phyloP scores from a whole-genome alignment of 2,329 filamentous ascomycete genomes.

The Diaporthe batatas region DNA sequence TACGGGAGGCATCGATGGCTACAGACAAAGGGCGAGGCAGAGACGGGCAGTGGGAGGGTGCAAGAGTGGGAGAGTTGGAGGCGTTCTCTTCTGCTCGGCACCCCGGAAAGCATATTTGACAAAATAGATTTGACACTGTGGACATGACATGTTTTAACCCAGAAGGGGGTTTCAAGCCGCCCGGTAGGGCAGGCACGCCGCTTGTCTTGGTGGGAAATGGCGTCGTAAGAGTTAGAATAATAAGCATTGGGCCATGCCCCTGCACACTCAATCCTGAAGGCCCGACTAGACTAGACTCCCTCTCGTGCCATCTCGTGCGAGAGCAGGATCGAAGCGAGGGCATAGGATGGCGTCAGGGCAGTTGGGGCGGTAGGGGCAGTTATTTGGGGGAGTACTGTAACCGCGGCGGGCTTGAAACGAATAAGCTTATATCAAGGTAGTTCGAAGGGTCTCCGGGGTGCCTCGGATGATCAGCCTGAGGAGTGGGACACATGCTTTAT shows the following conservation, averaged over 20 bases:
- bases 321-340: not conserved
- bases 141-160: not conserved
- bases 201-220: conserved; percentile 14
- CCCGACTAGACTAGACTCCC: not conserved
- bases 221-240: not conserved
- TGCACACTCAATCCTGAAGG: conserved; percentile 8
- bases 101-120: not conserved
- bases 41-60: not conserved
- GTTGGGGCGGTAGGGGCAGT: no score
- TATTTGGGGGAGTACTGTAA: not conserved
- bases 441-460: conserved; percentile 7
- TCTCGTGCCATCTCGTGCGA: not conserved
- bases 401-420: conserved; percentile 20
- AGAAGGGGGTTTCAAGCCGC: not conserved
- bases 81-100: not conserved
- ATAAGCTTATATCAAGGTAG: conserved; percentile 33
- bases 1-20: not conserved
- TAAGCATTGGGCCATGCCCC: conserved; percentile 3
- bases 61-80: not conserved
- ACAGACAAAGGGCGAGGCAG: conserved; percentile 19
- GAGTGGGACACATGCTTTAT: conserved; percentile 9
- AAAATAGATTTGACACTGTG: conserved; percentile 13
- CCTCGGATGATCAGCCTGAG: conserved; percentile 18
- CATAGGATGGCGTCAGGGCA: not conserved
- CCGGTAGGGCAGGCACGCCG: not conserved